These are phyloP conservation scores for Dissophora globulifera DNA, from an alignment of 192 early-diverging fungal species.

Conservation along the genomic window DNA sequence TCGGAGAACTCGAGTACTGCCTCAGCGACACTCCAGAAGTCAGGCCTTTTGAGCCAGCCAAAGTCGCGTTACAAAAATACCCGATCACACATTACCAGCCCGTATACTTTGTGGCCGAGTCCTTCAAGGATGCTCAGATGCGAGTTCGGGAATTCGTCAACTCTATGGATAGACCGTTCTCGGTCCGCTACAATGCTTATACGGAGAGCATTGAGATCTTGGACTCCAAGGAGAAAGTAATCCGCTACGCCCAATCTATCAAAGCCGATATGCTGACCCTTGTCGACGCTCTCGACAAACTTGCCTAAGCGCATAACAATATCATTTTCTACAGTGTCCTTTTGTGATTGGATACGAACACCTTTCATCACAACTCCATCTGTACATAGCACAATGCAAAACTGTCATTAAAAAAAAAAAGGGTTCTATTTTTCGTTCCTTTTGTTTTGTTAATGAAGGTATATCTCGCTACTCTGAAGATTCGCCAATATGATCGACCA, in stretches of 20 bases:
- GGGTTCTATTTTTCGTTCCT: no score
- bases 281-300: slow-evolving; percentile 73
- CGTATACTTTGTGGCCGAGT: slow-evolving; percentile 93
- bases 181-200: slow-evolving; percentile 91
- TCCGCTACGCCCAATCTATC: slow-evolving; percentile 81
- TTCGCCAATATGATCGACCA: slow-evolving; percentile 35
- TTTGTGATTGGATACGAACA: no score
- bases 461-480: neutral
- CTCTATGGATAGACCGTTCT: slow-evolving; percentile 82
- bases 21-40: slow-evolving; percentile 82
- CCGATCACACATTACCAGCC: slow-evolving; percentile 95
- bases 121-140: slow-evolving; percentile 92
- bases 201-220: slow-evolving; percentile 93
- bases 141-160: slow-evolving; percentile 87
- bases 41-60: slow-evolving; percentile 84
- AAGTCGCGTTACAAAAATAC: slow-evolving; percentile 75
- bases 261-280: slow-evolving; percentile 80
- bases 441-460: no score
- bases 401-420: no score
- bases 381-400: no score
- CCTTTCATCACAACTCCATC: neutral
- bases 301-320: slow-evolving; percentile 4
- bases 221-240: slow-evolving; percentile 83
- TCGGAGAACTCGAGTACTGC: slow-evolving; percentile 94
- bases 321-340: no score